Conservation (phyloP, 352 stramenopile species). For the Pythium apleroticum region DNA sequence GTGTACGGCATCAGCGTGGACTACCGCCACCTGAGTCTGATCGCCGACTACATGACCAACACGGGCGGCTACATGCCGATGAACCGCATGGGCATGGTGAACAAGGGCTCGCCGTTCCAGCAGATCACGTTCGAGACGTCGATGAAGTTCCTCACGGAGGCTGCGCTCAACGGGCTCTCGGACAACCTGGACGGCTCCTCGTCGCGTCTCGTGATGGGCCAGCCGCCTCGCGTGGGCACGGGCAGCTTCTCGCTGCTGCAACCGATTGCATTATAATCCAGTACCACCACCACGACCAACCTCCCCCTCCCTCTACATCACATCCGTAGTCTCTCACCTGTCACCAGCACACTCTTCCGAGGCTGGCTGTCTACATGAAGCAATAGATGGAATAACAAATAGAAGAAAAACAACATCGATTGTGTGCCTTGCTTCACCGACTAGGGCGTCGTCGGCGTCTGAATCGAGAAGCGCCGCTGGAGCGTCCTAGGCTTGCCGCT, state of each 20-base stretch:
- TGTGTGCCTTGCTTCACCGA: neutral
- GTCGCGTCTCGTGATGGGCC: constrained; percentile 94
- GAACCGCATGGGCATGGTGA: constrained; percentile 97
- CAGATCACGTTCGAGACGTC: constrained; percentile 99
- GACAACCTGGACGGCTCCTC: constrained; percentile 94
- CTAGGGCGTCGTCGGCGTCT: constrained; percentile 21
- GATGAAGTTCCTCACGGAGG: constrained; percentile 97
- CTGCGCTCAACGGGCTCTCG: constrained; percentile 87
- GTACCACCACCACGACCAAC: constrained; percentile 1
- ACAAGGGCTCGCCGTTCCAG: constrained; percentile 95
- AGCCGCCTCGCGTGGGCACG: constrained; percentile 94
- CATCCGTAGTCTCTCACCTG: neutral
- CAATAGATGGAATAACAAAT: constrained; percentile 5
- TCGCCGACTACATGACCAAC: constrained; percentile 99
- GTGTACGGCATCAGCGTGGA: constrained; percentile 99
- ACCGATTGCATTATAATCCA: constrained; percentile 71
- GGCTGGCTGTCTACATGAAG: neutral
- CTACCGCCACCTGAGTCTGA: constrained; percentile 96
- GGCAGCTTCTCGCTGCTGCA: constrained; percentile 95
- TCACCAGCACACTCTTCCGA: neutral
- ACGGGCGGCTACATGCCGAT: constrained; percentile 96
- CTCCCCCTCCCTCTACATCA: constrained; percentile 1
- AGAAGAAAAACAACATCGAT: constrained; percentile 6
- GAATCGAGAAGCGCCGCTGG: constrained; percentile 47
- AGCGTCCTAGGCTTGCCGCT: constrained; percentile 32